A percentile compares a stretch with the other conserved stretches of the same genome.
Evolutionary conservation across 1,284 basidiomycete species (phyloP).

Genomic region (Pisolithus thermaeus): DNA sequence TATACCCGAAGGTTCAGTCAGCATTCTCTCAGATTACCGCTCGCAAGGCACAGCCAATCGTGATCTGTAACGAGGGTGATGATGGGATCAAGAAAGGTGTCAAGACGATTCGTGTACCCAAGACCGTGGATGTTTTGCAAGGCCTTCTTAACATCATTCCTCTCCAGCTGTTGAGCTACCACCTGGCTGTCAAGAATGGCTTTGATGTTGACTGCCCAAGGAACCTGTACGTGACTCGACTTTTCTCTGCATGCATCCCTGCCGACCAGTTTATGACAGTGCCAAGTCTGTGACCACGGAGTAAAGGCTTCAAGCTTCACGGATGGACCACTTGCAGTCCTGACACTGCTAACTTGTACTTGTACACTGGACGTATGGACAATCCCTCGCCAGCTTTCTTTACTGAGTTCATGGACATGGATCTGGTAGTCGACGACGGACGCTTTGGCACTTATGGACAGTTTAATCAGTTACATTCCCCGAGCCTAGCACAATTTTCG

Average conservation of each 20-base stretch:
- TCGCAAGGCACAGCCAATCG: conserved; percentile 92
- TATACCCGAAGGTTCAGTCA: conserved; percentile 97
- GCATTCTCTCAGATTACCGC: conserved; percentile 96
- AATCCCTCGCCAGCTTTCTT: conserved; percentile 3
- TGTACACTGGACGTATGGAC: conserved; percentile 6
- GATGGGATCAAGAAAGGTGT: conserved; percentile 68
- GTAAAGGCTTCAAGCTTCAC: conserved; percentile 35
- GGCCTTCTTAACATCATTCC: conserved; percentile 97
- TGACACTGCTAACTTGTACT: background rate
- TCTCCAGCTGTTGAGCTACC: conserved; percentile 93
- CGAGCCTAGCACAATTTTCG: background rate
- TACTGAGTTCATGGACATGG: conserved; percentile 17
- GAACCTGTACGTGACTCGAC: conserved; percentile 63
- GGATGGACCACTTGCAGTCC: background rate
- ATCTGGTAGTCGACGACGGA: conserved; percentile 24
- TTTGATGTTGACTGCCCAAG: conserved; percentile 99
- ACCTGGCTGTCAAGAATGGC: conserved; percentile 92
- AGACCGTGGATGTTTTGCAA: conserved; percentile 93
- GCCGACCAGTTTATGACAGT: conserved; percentile 33
- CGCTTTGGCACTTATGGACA: conserved; percentile 21
- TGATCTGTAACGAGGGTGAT: conserved; percentile 95
- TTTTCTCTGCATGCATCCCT: conserved; percentile 7
- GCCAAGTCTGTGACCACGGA: conserved; percentile 83
- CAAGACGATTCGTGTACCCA: conserved; percentile 89
- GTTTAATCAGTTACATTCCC: background rate